Conservation (phyloP, 345 rosid genomes). For the Citrus sinensis region DVS_A1.0 CM039165.1:31212501-31213000, state of each 20-base stretch:
- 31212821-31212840: neutral
- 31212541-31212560: conserved; percentile 41
- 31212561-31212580: conserved; percentile 44
- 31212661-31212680: neutral
- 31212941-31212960: neutral
- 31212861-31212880: neutral
- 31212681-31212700: neutral
- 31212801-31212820: neutral
- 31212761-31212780: neutral
- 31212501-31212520: conserved; percentile 54
- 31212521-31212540: conserved; percentile 53
- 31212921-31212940: neutral
- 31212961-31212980: neutral
- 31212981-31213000: neutral
- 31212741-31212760: neutral
- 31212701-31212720: neutral
- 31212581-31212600: conserved; percentile 43
- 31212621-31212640: conserved; percentile 8
- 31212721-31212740: neutral
- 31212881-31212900: neutral
- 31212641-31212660: neutral
- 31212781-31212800: neutral
- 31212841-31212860: neutral
- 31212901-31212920: neutral
- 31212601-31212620: conserved; percentile 69